These are phyloP conservation scores for Fraxinus paxiana DNA, from an alignment of 305 asterid genomes.

Conservation along the genomic window DNA sequence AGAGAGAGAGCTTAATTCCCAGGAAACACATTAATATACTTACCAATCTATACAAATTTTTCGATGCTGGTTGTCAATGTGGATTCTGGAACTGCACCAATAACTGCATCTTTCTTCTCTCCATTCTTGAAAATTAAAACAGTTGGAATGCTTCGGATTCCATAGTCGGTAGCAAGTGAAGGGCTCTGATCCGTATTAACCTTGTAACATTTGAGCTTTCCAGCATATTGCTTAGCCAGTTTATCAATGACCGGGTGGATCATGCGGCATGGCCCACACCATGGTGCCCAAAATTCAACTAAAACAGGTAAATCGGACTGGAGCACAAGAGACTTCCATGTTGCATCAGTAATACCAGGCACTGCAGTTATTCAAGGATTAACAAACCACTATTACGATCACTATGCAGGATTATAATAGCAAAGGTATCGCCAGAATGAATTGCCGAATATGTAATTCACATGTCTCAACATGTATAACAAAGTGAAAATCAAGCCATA, in stretches of 20 bases:
- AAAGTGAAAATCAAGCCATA: too few species aligned
- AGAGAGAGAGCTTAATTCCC: conserved; percentile 13
- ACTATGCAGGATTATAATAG: too few species aligned
- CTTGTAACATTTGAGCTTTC: conserved; percentile 76
- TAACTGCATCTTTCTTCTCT: conserved; percentile 80
- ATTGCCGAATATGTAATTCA: too few species aligned
- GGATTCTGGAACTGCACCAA: conserved; percentile 85
- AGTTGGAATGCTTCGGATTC: conserved; percentile 88
- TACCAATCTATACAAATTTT: conserved; percentile 61
- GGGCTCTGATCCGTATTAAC: conserved; percentile 81
- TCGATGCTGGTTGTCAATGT: conserved; percentile 65
- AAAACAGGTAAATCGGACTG: conserved; percentile 56
- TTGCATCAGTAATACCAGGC: conserved; percentile 41
- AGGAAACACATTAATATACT: conserved; percentile 21
- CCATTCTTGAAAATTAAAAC: conserved; percentile 73
- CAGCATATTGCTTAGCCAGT: conserved; percentile 61
- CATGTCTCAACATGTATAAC: too few species aligned
- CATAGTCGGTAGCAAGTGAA: conserved; percentile 64
- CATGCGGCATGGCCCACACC: conserved; percentile 98
- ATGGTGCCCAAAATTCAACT: conserved; percentile 96
- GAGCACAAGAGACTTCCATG: conserved; percentile 60
- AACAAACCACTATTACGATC: too few species aligned
- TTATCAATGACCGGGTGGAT: conserved; percentile 74
- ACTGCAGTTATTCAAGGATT: too few species aligned
- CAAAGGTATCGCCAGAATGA: too few species aligned